Evolutionary conservation across 768 basidiomycete species (phyloP).

Genomic region (Leucocoprinus sp.): DNA sequence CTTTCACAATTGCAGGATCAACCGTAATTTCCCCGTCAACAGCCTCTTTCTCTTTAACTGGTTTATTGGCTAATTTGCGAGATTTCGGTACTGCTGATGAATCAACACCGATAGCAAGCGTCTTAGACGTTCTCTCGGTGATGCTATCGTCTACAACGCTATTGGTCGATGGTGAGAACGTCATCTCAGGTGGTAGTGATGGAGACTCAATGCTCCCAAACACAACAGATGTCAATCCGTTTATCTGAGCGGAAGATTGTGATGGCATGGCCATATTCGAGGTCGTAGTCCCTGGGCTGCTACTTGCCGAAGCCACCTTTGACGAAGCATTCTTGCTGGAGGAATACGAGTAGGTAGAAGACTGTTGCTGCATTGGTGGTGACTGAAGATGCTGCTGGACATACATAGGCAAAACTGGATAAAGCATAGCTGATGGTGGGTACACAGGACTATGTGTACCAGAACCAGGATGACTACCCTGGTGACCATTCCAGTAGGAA

Average conservation of each 20-base stretch:
- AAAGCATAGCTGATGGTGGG: constrained; percentile 13
- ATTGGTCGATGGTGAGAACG: neutral
- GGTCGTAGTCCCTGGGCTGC: too few relatives aligned
- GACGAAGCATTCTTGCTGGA: too few relatives aligned
- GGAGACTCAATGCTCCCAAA: constrained; percentile 41
- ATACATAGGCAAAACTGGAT: constrained; percentile 10
- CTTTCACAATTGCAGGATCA: constrained; percentile 6
- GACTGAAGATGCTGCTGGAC: constrained; percentile 11
- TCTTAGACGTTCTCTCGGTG: constrained; percentile 23
- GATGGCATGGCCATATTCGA: neutral
- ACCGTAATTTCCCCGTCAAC: constrained; percentile 9
- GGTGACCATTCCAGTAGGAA: constrained; percentile 27
- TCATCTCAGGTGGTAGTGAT: neutral
- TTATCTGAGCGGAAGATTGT: neutral
- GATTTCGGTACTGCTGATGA: constrained; percentile 13
- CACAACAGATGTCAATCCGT: constrained; percentile 30
- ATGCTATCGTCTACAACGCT: constrained; percentile 9
- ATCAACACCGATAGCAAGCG: constrained; percentile 38
- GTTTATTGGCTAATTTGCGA: constrained; percentile 1
- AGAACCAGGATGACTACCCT: constrained; percentile 16
- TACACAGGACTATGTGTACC: constrained; percentile 20
- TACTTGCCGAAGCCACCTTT: neutral
- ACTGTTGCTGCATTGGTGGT: constrained; percentile 1
- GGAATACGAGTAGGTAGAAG: neutral
- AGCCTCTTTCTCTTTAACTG: neutral